A percentile compares a stretch with the other conserved stretches of the same genome.
These are phyloP conservation scores for Polychytrium aggregatum DNA, from an alignment of 192 early-diverging fungal species.

Conservation along the genomic window DNA sequence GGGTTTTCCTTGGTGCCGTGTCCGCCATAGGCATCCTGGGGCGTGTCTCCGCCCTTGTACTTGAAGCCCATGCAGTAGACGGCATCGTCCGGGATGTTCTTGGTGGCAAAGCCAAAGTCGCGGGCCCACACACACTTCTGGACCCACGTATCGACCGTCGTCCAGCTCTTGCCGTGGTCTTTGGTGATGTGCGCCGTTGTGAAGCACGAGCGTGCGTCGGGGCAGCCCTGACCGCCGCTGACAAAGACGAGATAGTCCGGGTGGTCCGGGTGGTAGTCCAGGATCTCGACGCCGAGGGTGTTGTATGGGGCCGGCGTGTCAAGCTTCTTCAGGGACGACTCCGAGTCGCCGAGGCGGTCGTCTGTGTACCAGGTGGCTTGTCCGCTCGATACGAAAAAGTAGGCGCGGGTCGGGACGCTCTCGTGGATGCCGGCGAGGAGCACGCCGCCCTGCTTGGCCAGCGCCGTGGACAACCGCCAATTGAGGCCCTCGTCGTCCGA, in stretches of 20 bases:
- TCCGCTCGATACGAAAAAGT: too few species aligned
- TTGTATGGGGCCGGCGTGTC: conserved; percentile 54
- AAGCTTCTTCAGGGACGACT: conserved; percentile 27
- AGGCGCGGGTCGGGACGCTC: conserved; percentile 48
- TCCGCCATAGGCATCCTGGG: conserved; percentile 38
- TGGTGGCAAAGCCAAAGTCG: conserved; percentile 39
- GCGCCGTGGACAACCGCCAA: conserved; percentile 39
- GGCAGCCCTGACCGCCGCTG: conserved; percentile 37
- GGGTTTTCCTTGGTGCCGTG: conserved; percentile 41
- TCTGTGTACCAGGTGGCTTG: too few species aligned
- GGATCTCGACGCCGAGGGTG: conserved; percentile 46
- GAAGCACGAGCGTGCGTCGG: conserved; percentile 39
- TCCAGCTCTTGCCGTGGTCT: conserved; percentile 64
- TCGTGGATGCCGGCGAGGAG: conserved; percentile 58
- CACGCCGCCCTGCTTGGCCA: conserved; percentile 40
- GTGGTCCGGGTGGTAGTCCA: conserved; percentile 84
- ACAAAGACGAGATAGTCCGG: conserved; percentile 81
- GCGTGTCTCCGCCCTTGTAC: conserved; percentile 45
- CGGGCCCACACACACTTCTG: conserved; percentile 70
- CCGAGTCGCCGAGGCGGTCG: conserved; percentile 18
- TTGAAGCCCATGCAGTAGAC: conserved; percentile 64
- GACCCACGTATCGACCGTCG: conserved; percentile 63
- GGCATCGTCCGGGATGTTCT: conserved; percentile 43
- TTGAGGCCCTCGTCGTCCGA: conserved; percentile 62
- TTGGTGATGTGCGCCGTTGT: conserved; percentile 60